Evolutionary conservation across 2,329 filamentous ascomycete species (phyloP).

Genomic region (Fusarium clavum): DNA sequence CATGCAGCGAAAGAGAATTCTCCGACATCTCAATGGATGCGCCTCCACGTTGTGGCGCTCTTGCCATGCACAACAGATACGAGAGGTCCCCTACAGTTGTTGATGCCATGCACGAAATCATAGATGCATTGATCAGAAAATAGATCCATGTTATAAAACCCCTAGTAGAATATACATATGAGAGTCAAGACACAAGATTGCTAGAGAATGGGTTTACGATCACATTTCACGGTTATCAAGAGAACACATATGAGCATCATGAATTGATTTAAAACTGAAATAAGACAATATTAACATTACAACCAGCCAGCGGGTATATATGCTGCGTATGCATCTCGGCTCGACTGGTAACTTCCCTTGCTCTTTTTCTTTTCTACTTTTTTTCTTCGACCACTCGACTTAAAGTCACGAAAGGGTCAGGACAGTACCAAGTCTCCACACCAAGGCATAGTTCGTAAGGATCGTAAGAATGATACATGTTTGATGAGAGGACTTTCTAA

Average conservation of each 20-base stretch:
- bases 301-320: constrained; percentile 51
- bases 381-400: constrained; percentile 34
- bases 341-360: constrained; percentile 42
- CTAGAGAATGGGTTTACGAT: background rate
- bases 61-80: background rate
- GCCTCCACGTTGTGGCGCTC: background rate
- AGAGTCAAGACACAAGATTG: background rate
- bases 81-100: background rate
- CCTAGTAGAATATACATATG: background rate
- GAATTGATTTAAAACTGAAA: constrained; percentile 36
- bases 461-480: constrained; percentile 67
- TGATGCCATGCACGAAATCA: background rate
- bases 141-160: no score
- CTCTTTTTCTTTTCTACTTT: constrained; percentile 42
- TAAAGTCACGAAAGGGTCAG: constrained; percentile 27
- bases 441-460: constrained; percentile 61
- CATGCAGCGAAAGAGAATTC: background rate
- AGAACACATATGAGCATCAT: constrained; percentile 8
- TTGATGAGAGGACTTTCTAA: constrained; percentile 29
- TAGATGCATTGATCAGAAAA: no score
- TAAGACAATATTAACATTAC: constrained; percentile 50
- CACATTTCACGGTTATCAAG: background rate
- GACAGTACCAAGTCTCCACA: constrained; percentile 43
- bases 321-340: constrained; percentile 47
- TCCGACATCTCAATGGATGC: background rate